Base-by-base conservation (phyloP, 2,329 filamentous ascomycete genomes). In the Aspergillus neotritici region DNA sequence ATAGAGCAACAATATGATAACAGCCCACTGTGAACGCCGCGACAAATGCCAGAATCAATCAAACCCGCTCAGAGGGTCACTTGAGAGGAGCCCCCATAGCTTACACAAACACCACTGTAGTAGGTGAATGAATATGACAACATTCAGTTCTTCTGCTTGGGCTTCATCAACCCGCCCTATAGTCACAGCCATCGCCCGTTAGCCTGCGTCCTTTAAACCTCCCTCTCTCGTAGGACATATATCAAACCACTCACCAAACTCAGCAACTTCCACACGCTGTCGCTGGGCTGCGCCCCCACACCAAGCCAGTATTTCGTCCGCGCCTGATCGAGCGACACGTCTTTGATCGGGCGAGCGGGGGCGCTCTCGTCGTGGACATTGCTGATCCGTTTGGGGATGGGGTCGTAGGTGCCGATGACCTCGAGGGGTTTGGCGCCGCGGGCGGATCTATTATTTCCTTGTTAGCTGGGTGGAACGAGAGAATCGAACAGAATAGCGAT, bases 251-350 rank as follows among this genome's bases (percentile, higher is more conserved):
- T 50, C 62, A 90, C 87, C 87, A 95, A 84, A 43, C 79, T 79
- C 56, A 98, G 72, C 57, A 97, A 67, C 63, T 87, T 78, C 90
- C 90, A 95, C 30, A 86, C 87, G 3, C 87, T 83, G 55, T 96
- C 87, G 50, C 86, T 90, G 8, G 93, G 93, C 71, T 98, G 93
- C 43, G 93, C 93, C 1, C 93, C 93, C 3, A 97, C 91, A 64
- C 93, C 93, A 30, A 98, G 77, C 93, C 93, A 98, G 73, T 98
- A 98, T 67, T 85, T 84, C 44, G 91, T 86, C 47, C 93, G 77
- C 53, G 80, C 73, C 6, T 79, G 73, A 67, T 98, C 93, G 11
- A 98, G 77, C 60, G 87, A 83, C 63, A 98, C 86, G 55, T 97
- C 90, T 70, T 98, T 98, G 73, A 86, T 87, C 43, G 86, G 78